Evolutionary conservation across 148 eudicot species (phyloP).

Genomic region (Nepenthes gracilis): DNA sequence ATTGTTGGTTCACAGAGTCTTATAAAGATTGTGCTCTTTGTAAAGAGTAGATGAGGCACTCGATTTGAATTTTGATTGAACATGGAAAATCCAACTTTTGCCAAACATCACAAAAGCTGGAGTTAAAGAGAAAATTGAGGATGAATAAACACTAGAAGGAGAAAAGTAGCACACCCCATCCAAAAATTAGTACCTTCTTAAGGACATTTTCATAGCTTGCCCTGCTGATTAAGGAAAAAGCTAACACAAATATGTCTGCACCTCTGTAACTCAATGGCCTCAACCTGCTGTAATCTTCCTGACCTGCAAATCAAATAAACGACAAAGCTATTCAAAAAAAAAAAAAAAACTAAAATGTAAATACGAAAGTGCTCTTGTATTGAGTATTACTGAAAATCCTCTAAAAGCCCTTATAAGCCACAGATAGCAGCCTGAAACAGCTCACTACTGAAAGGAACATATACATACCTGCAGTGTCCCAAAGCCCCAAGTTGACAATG

Average conservation of each 20-base stretch:
- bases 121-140: no score
- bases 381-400: not conserved
- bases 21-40: no score
- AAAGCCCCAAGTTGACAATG: slow-evolving; percentile 81
- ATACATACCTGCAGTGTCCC: slow-evolving; percentile 89
- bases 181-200: slow-evolving; percentile 55
- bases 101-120: no score
- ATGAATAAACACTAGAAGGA: no score
- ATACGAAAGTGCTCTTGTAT: no score
- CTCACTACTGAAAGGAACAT: not conserved
- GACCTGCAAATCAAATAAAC: slow-evolving; percentile 33
- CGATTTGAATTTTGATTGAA: no score
- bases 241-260: slow-evolving; percentile 83
- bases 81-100: no score
- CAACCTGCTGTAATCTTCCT: slow-evolving; percentile 88
- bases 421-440: not conserved
- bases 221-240: slow-evolving; percentile 84
- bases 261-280: slow-evolving; percentile 97
- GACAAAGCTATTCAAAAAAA: not conserved
- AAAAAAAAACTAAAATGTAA: not conserved
- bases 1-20: no score
- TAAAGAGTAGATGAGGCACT: no score
- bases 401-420: not conserved
- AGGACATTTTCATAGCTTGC: slow-evolving; percentile 96
- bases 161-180: no score